Conservation (phyloP, 2,329 filamentous ascomycete species). For the Exophiala sp. region DNA sequence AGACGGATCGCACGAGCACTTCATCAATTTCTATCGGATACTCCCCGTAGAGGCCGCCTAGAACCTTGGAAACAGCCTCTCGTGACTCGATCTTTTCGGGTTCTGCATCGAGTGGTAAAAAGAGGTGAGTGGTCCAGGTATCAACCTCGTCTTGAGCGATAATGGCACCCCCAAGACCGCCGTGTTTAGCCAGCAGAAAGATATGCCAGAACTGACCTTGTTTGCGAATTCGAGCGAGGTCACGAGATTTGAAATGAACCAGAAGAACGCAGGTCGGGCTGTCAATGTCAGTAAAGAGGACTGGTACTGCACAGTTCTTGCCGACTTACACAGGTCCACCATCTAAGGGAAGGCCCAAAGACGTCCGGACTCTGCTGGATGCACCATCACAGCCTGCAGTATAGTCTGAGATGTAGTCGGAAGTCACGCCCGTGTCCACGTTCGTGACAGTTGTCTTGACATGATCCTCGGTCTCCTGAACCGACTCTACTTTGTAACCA, state of each 20-base stretch:
- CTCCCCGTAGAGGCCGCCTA: background rate
- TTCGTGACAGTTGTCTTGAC: conserved; percentile 25
- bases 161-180: conserved; percentile 13
- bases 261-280: conserved; percentile 27
- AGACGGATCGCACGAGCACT: conserved; percentile 31
- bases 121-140: conserved; percentile 30
- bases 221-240: conserved; percentile 27
- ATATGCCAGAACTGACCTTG: conserved; percentile 35
- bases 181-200: conserved; percentile 28
- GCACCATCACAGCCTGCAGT: conserved; percentile 34
- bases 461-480: conserved; percentile 23
- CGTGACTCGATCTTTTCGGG: conserved; percentile 1
- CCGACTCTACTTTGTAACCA: conserved; percentile 29
- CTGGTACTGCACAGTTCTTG: background rate
- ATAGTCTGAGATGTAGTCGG: conserved; percentile 26
- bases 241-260: conserved; percentile 34
- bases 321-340: conserved; percentile 31
- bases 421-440: conserved; percentile 12
- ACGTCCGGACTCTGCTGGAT: conserved; percentile 27
- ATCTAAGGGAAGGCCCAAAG: conserved; percentile 26
- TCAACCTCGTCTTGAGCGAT: conserved; percentile 36
- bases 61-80: conserved; percentile 22
- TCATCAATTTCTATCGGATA: conserved; percentile 34
- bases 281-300: background rate
- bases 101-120: background rate